Conservation (phyloP, 2,329 filamentous ascomycete species). For the Aspergillus transmontanensis region DNA sequence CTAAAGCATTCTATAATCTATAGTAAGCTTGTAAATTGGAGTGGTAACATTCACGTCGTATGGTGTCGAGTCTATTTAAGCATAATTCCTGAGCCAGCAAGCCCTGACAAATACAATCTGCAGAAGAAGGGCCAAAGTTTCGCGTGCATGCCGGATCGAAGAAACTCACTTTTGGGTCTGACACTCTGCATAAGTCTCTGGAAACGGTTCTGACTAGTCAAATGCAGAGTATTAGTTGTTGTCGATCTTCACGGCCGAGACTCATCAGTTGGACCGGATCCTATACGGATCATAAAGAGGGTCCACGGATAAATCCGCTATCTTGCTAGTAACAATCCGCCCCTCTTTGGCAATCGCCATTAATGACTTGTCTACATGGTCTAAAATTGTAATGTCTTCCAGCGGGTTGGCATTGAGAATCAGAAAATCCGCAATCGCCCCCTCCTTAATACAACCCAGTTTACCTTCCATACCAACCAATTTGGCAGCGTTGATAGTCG, state of each 20-base stretch:
- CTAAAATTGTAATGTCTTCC: conserved; percentile 55
- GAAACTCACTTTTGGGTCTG: background rate
- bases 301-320: conserved; percentile 4
- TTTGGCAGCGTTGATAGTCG: conserved; percentile 54
- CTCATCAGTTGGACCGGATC: background rate
- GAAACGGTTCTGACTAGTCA: background rate
- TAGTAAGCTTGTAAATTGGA: no score
- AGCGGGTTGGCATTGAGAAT: conserved; percentile 56
- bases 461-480: conserved; percentile 49
- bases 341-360: conserved; percentile 59
- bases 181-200: background rate
- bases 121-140: background rate
- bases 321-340: conserved; percentile 35
- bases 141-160: no score
- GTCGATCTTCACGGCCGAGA: background rate
- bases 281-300: background rate
- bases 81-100: no score
- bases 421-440: conserved; percentile 55
- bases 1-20: no score
- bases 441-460: conserved; percentile 53
- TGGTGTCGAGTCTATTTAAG: no score
- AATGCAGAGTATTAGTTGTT: no score
- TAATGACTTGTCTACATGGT: conserved; percentile 49
- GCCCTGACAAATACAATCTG: no score
- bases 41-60: no score